Evolutionary conservation across 2,329 filamentous ascomycete species (phyloP).

Genomic region (Beauveria caledonica): DNA sequence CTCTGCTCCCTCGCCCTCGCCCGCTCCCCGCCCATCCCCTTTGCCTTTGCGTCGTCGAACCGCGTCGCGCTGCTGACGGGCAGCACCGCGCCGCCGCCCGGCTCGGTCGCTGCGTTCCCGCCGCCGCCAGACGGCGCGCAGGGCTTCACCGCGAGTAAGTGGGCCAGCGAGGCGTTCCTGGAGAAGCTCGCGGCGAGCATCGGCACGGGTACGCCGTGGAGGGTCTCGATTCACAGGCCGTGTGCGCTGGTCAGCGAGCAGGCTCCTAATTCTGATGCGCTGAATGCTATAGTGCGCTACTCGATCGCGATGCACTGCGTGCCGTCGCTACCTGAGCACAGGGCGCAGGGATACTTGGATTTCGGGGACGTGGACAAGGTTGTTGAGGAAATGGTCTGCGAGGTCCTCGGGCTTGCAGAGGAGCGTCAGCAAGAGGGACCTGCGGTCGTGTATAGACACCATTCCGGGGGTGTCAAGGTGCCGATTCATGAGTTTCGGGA

Average conservation of each 20-base stretch:
- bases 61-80: not conserved
- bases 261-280: constrained; percentile 4
- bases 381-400: not conserved
- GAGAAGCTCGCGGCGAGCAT: constrained; percentile 13
- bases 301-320: constrained; percentile 13
- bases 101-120: constrained; percentile 3
- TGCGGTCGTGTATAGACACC: not conserved
- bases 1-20: constrained; percentile 22
- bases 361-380: not conserved
- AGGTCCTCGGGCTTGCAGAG: not conserved
- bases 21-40: constrained; percentile 16
- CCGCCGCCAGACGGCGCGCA: constrained; percentile 18
- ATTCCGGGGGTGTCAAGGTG: constrained; percentile 14
- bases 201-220: not conserved
- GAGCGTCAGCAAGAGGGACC: not conserved
- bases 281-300: constrained; percentile 13
- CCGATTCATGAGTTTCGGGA: constrained; percentile 10
- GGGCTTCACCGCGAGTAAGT: constrained; percentile 27
- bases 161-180: constrained; percentile 26
- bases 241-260: not conserved
- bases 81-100: no score
- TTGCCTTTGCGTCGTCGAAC: constrained; percentile 31
- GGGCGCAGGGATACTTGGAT: not conserved
- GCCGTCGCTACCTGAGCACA: constrained; percentile 5
- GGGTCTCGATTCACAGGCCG: not conserved